Evolutionary conservation across 148 eudicot genomes (phyloP).

Genomic region (Suaeda aralocaspica): DNA sequence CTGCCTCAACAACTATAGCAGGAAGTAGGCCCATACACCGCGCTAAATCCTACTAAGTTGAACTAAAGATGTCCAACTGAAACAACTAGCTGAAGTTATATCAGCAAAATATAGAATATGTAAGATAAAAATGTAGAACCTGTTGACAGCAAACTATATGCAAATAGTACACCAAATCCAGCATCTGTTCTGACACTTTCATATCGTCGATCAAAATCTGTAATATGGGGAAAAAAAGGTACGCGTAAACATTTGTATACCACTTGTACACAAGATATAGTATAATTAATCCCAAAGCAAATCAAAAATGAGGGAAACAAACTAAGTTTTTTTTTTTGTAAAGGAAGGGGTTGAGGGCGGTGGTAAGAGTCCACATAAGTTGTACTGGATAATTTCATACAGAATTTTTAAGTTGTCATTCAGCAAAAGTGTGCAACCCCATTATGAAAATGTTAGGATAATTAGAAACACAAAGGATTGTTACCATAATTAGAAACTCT

Average conservation of each 20-base stretch:
- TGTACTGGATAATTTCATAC: neutral
- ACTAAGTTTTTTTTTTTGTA: neutral
- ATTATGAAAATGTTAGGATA: too few species aligned
- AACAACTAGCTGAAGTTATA: neutral
- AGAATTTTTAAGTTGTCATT: too few species aligned
- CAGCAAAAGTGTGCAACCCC: too few species aligned
- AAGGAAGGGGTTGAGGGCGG: neutral
- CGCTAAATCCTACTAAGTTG: neutral
- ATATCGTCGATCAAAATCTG: slow-evolving; percentile 89
- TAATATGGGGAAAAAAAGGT: slow-evolving; percentile 17
- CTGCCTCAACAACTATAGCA: neutral
- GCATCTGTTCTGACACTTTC: slow-evolving; percentile 71
- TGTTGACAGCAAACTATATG: slow-evolving; percentile 53
- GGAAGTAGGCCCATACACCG: neutral
- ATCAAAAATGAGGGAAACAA: neutral
- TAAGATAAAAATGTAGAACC: slow-evolving; percentile 40
- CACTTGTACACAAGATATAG: neutral
- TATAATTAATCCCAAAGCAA: neutral
- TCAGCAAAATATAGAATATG: neutral
- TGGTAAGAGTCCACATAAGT: neutral
- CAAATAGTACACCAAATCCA: slow-evolving; percentile 77
- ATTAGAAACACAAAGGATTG: too few species aligned
- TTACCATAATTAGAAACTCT: too few species aligned
- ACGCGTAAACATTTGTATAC: slow-evolving; percentile 1
- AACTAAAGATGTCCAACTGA: neutral